Conservation (phyloP, 2,329 filamentous ascomycete genomes). For the Chrysosphaeria jannelii region DNA sequence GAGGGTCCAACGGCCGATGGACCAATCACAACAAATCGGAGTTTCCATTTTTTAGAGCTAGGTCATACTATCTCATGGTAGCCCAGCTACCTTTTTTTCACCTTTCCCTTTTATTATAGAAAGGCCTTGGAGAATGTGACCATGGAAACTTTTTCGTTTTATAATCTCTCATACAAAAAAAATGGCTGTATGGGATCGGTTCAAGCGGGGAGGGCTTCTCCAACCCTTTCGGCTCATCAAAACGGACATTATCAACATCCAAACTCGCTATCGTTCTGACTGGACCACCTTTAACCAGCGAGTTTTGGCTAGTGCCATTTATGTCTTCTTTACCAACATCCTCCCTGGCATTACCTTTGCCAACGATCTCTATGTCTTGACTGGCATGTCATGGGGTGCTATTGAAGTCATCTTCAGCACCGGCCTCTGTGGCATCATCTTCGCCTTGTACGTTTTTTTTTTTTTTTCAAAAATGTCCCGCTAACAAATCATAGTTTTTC, state of each 20-base stretch:
- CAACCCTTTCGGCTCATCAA: conserved; percentile 1
- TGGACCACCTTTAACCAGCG: conserved; percentile 2
- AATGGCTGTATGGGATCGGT: neutral
- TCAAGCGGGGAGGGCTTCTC: neutral
- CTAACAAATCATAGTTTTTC: conserved; percentile 1
- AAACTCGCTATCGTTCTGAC: conserved; percentile 1
- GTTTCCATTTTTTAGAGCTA: too few relatives aligned
- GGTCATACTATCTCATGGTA: too few relatives aligned
- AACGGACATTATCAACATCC: conserved; percentile 1
- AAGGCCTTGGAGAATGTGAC: too few relatives aligned
- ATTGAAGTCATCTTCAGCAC: conserved; percentile 3
- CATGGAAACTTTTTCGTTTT: neutral
- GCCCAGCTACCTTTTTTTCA: too few relatives aligned
- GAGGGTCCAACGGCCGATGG: too few relatives aligned
- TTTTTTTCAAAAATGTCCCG: too few relatives aligned
- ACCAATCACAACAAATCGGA: too few relatives aligned
- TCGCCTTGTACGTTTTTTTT: conserved; percentile 2
- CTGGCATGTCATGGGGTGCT: conserved; percentile 2
- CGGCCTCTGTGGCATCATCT: conserved; percentile 2
- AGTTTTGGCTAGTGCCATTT: conserved; percentile 1
- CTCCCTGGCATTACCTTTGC: conserved; percentile 2
- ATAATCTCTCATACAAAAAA: neutral
- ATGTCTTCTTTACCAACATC: conserved; percentile 3
- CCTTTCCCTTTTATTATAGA: too few relatives aligned
- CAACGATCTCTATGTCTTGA: conserved; percentile 2